Evolutionary conservation across 83 land plant genomes (phyloP).

Genomic region (Diphasiastrum complanatum): DNA sequence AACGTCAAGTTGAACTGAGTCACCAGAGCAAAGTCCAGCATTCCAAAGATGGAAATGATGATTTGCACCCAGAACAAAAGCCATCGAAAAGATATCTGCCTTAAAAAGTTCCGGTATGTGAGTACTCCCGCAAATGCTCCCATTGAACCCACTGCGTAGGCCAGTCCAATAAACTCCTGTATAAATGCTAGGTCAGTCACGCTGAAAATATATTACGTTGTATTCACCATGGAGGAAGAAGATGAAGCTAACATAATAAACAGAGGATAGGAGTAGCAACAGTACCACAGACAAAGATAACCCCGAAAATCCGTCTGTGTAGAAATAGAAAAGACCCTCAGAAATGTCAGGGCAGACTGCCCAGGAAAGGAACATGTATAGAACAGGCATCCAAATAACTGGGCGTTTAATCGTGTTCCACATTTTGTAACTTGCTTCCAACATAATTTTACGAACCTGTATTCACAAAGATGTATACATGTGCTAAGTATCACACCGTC

Average conservation of each 20-base stretch:
- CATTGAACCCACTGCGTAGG: constrained; percentile 62
- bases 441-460: constrained; percentile 50
- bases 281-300: constrained; percentile 67
- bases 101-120: constrained; percentile 53
- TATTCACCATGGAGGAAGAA: too few species aligned
- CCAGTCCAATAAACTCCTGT: constrained; percentile 69
- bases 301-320: constrained; percentile 53
- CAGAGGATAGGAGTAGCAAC: background rate
- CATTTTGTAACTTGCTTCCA: constrained; percentile 33
- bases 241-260: too few species aligned
- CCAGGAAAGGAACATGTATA: constrained; percentile 73
- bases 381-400: constrained; percentile 62
- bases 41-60: constrained; percentile 51
- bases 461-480: too few species aligned
- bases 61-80: constrained; percentile 62
- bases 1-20: constrained; percentile 47
- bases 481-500: too few species aligned
- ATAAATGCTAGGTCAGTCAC: background rate
- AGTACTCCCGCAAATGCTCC: constrained; percentile 62
- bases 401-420: constrained; percentile 46
- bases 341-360: constrained; percentile 53
- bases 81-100: constrained; percentile 50
- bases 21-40: constrained; percentile 68
- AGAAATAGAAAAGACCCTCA: constrained; percentile 81
- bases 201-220: too few species aligned